phyloP scores from a whole-genome alignment of 2,329 filamentous ascomycete genomes.

The Colletotrichum lentis region DNA sequence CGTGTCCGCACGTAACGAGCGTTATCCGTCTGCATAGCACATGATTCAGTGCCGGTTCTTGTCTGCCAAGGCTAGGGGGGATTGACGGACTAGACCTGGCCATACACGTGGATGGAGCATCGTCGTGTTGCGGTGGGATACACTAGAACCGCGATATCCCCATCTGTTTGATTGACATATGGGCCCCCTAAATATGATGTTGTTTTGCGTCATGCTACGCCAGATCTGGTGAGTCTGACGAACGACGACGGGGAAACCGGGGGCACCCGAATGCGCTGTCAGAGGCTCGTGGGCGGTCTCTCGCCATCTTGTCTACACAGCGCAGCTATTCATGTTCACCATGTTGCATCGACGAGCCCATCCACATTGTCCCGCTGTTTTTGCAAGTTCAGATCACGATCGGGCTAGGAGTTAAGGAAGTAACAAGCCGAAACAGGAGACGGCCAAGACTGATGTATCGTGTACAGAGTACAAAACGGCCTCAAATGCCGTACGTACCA shows the following conservation, averaged over 20 bases:
- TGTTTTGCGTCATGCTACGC: constrained; percentile 31
- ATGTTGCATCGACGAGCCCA: background rate
- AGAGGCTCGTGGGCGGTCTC: background rate
- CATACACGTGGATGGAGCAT: constrained; percentile 4
- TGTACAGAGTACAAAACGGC: constrained; percentile 19
- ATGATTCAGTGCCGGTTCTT: constrained; percentile 13
- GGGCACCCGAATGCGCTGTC: background rate
- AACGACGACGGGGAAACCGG: constrained; percentile 1
- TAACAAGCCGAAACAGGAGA: background rate
- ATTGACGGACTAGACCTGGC: background rate
- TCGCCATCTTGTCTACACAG: constrained; percentile 6
- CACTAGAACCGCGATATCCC: background rate
- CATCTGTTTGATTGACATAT: constrained; percentile 18
- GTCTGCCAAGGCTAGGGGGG: background rate
- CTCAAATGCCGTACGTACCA: constrained; percentile 23
- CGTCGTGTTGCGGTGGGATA: background rate
- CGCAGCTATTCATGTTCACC: too few relatives aligned
- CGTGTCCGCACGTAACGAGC: too few relatives aligned
- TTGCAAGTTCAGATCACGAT: background rate
- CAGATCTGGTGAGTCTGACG: constrained; percentile 19
- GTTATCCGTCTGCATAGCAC: background rate
- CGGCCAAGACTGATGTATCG: constrained; percentile 6
- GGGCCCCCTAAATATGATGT: constrained; percentile 21
- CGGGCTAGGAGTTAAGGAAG: background rate
- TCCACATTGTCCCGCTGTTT: constrained; percentile 1